Base-by-base conservation (phyloP, 2,329 filamentous ascomycete species). In the Phaeosphaeria sp. region DNA sequence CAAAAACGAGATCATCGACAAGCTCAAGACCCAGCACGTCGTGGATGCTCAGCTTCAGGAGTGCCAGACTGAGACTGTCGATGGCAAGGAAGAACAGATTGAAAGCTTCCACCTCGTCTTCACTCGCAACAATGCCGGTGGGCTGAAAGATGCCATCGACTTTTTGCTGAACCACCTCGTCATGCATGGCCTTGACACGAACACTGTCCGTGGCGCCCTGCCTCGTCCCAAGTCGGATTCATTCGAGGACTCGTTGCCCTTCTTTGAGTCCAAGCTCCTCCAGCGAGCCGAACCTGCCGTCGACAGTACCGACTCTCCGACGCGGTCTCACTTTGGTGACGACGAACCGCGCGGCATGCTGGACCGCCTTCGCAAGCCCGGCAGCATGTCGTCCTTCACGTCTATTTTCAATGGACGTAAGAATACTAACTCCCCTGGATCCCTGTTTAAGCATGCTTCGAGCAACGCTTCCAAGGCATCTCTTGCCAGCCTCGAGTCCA, bases 141-240 rank as follows among this genome's bases (percentile, higher is more conserved):
- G 93, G 2, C 85, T 99, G 21, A 92, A 95, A 67, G 95, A 99
- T 78, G 95, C 95, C 48, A 95, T 98, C 69, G 95, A 99, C 69
- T 97, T 96, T 75, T 83, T 99, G 66, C 90, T 95, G 68, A 89
- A 91, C 44, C 88, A 93, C 60, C 87, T 98, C 60, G 91, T 96
- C 25, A 90, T 91, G 46, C 90, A 93, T 47, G 91, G 91, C n/a
- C 87, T 97, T n/a, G 92, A 98, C 69, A 91, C 86, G 25, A 76
- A 66, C 56, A 89, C 93, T 43, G 89, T 98, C 71, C 96, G 96
- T 77, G 95, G 95, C 52, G 89, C 92, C n/a, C 95, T 98, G 64
- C 93, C 94, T 20, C 90, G 95, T n/a, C 95, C 95, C 62, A 97
- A 98, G 81, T 98, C 95, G 0, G 95, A 99, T 77, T 97, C 95